Evolutionary conservation across 805 yeast genomes (phyloP), one percentile per base, ranked within the genome.

Genomic region (Candida chauliodis): DNA sequence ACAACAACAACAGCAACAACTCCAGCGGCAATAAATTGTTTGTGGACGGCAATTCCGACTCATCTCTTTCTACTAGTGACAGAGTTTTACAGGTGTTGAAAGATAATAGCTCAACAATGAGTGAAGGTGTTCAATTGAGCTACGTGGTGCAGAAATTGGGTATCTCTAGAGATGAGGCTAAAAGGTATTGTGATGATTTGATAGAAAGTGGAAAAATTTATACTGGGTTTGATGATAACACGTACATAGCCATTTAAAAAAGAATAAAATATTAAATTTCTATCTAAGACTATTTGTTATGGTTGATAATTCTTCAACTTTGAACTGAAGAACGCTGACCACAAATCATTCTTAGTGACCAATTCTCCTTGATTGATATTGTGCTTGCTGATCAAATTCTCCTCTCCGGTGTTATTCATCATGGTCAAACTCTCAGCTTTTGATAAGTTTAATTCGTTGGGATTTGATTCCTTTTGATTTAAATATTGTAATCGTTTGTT

Each of bases 61-160:
- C 31, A 63, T 58, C 40, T 48, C 51, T 25, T 45, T 31, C 61
- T 40, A 19, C 55, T 51, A 27, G 64, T n/a, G 80, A 77, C 34
- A 64, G 57, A 48, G 69, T 80, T 38, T 59, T 69, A 42, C 66
- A 69, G 15, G 69, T 76, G 36, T 64, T 79, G 42, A 59, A 68
- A 49, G 70, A 73, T 43, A 64, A 74, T 53, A 59, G 81, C 38
- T 64, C 70, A 44, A 63, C 71, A 36, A 82, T 79, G 84, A 75
- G 71, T 32, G 89, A 84, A 54, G 91, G 91, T 48, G 88, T 84
- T n/a, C 88, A 86, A 16, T 64, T 78, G 9, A 75, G 72, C 40
- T 67, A 76, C 44, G 75, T 84, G 42, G 69, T 80, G 10, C 84
- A 79, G 51, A 66, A 71, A 22, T 63, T 84, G 51, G 69, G 66